Percentiles rank a stretch among this genome's conserved stretches.
Conservation (phyloP, 2,329 filamentous ascomycete genomes). For the Triangularia verruculosa region DNA sequence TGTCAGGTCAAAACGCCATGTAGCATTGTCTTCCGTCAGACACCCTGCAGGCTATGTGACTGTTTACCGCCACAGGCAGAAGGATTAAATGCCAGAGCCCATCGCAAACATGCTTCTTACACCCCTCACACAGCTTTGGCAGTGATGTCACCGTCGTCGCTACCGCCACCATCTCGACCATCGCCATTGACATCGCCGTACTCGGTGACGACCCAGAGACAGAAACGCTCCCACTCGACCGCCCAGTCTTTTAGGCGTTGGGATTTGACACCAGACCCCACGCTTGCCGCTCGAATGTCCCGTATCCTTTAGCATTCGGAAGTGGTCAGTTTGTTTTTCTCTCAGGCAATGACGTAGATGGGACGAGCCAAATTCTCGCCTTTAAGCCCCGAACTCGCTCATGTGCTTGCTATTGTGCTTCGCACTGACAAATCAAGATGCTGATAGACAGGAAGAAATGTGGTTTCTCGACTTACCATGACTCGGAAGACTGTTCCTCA, state of each 20-base stretch:
- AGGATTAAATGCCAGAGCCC: neutral
- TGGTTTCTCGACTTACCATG: constrained; percentile 50
- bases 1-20: neutral
- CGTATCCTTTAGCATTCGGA: constrained; percentile 43
- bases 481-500: constrained; percentile 69
- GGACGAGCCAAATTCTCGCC: neutral
- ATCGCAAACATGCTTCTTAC: neutral
- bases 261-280: constrained; percentile 69
- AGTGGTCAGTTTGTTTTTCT: neutral
- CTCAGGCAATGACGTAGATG: neutral
- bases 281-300: constrained; percentile 69
- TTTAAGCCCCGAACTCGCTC: neutral
- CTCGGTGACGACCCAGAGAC: constrained; percentile 82
- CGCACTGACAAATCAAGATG: too few species aligned
- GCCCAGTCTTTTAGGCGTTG: constrained; percentile 74
- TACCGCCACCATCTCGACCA: neutral
- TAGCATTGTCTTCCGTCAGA: neutral
- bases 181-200: constrained; percentile 41
- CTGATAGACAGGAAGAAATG: neutral
- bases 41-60: neutral
- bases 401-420: too few species aligned
- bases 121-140: neutral
- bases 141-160: neutral
- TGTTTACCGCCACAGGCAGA: neutral
- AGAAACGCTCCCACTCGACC: constrained; percentile 83